Conservation (phyloP, 306 rosid species). For the Fagus sylvatica region DNA sequence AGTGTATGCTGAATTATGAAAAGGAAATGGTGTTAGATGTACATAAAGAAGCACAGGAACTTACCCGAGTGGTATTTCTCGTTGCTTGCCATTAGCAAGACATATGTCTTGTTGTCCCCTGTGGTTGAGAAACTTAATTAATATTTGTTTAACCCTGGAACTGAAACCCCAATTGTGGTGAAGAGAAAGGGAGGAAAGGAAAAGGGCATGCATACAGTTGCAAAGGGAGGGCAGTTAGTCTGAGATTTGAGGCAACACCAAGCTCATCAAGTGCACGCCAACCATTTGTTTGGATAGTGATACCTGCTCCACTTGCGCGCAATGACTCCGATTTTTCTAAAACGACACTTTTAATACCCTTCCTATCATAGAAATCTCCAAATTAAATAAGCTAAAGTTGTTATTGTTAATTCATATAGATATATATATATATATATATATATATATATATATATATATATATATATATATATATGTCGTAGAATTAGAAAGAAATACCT, state of each 20-base stretch:
- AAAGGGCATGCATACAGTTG: slow-evolving; percentile 24
- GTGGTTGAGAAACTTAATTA: neutral
- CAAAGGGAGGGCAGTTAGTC: slow-evolving; percentile 39
- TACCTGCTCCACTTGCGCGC: slow-evolving; percentile 45
- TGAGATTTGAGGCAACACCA: slow-evolving; percentile 48
- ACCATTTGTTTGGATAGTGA: slow-evolving; percentile 49
- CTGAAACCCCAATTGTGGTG: neutral
- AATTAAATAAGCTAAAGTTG: too few relatives aligned
- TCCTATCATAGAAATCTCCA: slow-evolving; percentile 20
- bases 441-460: neutral
- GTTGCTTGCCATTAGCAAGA: slow-evolving; percentile 17
- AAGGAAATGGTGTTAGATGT: too few relatives aligned
- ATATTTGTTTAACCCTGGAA: too few relatives aligned
- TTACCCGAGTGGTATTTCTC: slow-evolving; percentile 7
- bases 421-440: neutral
- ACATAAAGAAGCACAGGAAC: neutral
- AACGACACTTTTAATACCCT: slow-evolving; percentile 48
- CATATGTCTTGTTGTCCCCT: slow-evolving; percentile 4
- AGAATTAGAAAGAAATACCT: slow-evolving; percentile 27
- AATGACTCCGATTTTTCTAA: slow-evolving; percentile 49
- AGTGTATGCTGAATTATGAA: too few relatives aligned
- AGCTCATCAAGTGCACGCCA: slow-evolving; percentile 62
- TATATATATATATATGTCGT: neutral
- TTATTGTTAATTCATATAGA: neutral
- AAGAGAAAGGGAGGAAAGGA: neutral